phyloP scores from a whole-genome alignment of 176 grass and related monocot genomes.

The Miscanthus lutarioriparius region DNA sequence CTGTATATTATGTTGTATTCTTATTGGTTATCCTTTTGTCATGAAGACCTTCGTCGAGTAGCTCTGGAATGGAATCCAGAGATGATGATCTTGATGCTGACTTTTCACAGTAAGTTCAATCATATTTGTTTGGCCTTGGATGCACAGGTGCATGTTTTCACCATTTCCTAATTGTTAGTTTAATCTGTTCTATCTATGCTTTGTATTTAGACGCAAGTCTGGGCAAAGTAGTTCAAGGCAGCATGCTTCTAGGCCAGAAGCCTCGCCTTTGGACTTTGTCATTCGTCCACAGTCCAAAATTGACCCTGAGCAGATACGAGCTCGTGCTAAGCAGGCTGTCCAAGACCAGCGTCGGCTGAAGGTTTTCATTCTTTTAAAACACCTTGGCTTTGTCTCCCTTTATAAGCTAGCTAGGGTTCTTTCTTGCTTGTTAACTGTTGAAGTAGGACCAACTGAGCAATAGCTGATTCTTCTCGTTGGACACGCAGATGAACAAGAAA shows the following conservation, averaged over 20 bases:
- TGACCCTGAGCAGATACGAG: slow-evolving; percentile 77
- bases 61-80: slow-evolving; percentile 64
- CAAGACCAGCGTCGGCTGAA: slow-evolving; percentile 72
- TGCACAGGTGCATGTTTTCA: neutral
- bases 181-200: slow-evolving; percentile 11
- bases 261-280: slow-evolving; percentile 85
- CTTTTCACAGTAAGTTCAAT: slow-evolving; percentile 80
- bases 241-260: slow-evolving; percentile 87
- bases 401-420: slow-evolving; percentile 1
- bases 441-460: neutral
- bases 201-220: slow-evolving; percentile 47
- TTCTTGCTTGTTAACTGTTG: neutral
- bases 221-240: slow-evolving; percentile 69
- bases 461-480: neutral
- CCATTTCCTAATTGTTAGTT: neutral
- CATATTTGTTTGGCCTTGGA: neutral
- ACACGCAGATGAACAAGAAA: slow-evolving; percentile 89
- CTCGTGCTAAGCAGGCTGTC: slow-evolving; percentile 80
- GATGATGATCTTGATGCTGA: slow-evolving; percentile 88
- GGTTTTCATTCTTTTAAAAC: slow-evolving; percentile 37
- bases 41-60: slow-evolving; percentile 69
- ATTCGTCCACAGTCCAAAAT: slow-evolving; percentile 89
- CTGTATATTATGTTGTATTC: slow-evolving; percentile 22
- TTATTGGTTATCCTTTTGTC: slow-evolving; percentile 16
- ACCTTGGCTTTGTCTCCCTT: neutral